Percentiles rank a stretch among this genome's conserved stretches.
phyloP scores from a whole-genome alignment of 768 basidiomycete species.

The Termitomyces sp. region DNA sequence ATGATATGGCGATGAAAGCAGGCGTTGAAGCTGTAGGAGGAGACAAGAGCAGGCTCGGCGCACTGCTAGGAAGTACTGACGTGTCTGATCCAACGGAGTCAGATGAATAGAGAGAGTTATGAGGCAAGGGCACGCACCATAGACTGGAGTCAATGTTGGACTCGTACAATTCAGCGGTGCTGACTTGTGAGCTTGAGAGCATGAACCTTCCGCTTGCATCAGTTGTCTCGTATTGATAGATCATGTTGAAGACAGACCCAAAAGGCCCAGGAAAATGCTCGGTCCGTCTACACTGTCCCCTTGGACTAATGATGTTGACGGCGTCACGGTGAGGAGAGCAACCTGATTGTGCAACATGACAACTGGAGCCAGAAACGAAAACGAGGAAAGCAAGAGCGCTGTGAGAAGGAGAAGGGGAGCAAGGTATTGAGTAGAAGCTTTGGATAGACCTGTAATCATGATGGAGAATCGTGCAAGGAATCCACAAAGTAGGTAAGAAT shows the following conservation, averaged over 20 bases:
- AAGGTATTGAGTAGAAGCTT: conserved; percentile 64
- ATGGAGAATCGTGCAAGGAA: background rate
- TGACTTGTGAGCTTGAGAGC: conserved; percentile 47
- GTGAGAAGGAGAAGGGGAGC: conserved; percentile 65
- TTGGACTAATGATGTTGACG: conserved; percentile 40
- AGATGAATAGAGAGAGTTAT: conserved; percentile 1
- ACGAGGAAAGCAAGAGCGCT: conserved; percentile 59
- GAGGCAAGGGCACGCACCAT: conserved; percentile 41
- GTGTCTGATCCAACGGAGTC: conserved; percentile 43
- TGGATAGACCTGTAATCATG: conserved; percentile 74
- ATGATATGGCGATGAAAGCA: conserved; percentile 58
- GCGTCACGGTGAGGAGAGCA: conserved; percentile 60
- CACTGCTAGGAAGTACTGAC: conserved; percentile 55
- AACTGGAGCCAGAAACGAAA: conserved; percentile 67
- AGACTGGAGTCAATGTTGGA: conserved; percentile 53
- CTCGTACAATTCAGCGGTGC: conserved; percentile 53
- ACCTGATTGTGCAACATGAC: conserved; percentile 59
- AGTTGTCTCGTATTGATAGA: background rate
- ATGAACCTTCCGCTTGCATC: conserved; percentile 55
- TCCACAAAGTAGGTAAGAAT: background rate
- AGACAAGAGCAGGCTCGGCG: conserved; percentile 53
- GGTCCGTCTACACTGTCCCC: conserved; percentile 56
- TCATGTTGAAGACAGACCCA: conserved; percentile 43
- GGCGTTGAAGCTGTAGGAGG: conserved; percentile 62
- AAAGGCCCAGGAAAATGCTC: conserved; percentile 58